Base-by-base conservation (phyloP, 2,329 filamentous ascomycete species). In the Trichoderma atroviride region DNA sequence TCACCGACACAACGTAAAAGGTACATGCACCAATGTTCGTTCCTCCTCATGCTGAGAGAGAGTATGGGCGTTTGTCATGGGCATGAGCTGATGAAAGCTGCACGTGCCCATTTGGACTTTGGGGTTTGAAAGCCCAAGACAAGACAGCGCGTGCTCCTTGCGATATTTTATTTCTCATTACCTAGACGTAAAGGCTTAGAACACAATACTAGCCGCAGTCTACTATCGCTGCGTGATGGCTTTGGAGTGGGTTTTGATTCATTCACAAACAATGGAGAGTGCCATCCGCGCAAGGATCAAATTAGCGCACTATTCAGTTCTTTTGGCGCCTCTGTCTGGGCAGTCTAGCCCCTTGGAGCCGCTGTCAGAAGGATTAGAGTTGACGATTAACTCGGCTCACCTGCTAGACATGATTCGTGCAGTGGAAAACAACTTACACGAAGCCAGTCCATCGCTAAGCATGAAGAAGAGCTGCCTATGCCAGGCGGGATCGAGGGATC, bases 341-440 rank as follows among this genome's bases (percentile, higher is more conserved):
- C 33, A 19, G 16, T 14, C 31, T 53, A 63, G 47, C 9, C 52
- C 52, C 14, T 62, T 27, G 29, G 59, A 29, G 43, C 61, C 22
- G 50, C 35, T 64, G 61, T 56, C 33, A 53, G 14, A 29, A 53
- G 19, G 40, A 55, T 55, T 64, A 55, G 37, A 56, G 50, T 64
- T 64, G 61, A 24, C 50, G 61, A 56, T 64, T 55, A 64, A 40
- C 50, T 64, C 55, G 22, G 33, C 35, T 43, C 33, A 43, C 31
- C 50, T 33, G 33, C 14, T 16, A 37, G 22, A 43, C 61, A 56
- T 35, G 50, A 56, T 56, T 53, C 60, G 60, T 50, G 31, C 29
- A 33, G 35, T 53, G 29, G 16, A 55, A 56, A 31, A 33, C 19
- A 16, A 6, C 11, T 13, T 14, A 35, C 13, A 35, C 11, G 33